A percentile compares a stretch with the other conserved stretches of the same genome.
Conservation (phyloP, 2,329 filamentous ascomycete genomes). For the Botryotinia narcissicola region DNA sequence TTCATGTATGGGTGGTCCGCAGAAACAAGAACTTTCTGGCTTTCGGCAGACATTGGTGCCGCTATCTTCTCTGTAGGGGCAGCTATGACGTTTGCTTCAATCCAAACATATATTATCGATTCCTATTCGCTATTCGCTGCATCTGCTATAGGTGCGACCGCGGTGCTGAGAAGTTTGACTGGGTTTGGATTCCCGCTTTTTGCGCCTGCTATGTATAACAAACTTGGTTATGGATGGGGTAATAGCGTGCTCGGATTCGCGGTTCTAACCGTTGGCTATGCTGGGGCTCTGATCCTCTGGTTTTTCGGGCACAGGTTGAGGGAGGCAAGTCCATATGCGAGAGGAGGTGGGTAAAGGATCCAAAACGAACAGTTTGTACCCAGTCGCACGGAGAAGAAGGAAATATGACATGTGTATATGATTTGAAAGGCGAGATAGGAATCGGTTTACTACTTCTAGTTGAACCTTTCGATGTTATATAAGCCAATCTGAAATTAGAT, state of each 20-base stretch:
- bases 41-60: slow-evolving; percentile 55
- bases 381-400: background rate
- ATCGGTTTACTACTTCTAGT: background rate
- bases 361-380: background rate
- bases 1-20: slow-evolving; percentile 58
- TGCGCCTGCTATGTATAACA: slow-evolving; percentile 29
- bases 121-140: slow-evolving; percentile 40
- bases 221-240: slow-evolving; percentile 47
- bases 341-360: background rate
- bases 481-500: background rate
- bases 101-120: slow-evolving; percentile 51
- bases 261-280: background rate
- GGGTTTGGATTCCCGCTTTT: slow-evolving; percentile 29
- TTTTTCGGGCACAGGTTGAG: background rate
- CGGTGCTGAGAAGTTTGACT: slow-evolving; percentile 24
- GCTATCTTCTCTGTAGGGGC: slow-evolving; percentile 49
- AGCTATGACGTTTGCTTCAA: slow-evolving; percentile 32
- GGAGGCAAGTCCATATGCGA: background rate
- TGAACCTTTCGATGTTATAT: background rate
- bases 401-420: background rate
- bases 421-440: background rate
- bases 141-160: slow-evolving; percentile 41
- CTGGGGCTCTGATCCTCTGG: background rate
- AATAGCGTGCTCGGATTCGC: slow-evolving; percentile 37
- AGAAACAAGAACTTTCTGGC: slow-evolving; percentile 50